phyloP scores from a whole-genome alignment of 805 yeast genomes.

The Blastobotrys peoriensis region DNA sequence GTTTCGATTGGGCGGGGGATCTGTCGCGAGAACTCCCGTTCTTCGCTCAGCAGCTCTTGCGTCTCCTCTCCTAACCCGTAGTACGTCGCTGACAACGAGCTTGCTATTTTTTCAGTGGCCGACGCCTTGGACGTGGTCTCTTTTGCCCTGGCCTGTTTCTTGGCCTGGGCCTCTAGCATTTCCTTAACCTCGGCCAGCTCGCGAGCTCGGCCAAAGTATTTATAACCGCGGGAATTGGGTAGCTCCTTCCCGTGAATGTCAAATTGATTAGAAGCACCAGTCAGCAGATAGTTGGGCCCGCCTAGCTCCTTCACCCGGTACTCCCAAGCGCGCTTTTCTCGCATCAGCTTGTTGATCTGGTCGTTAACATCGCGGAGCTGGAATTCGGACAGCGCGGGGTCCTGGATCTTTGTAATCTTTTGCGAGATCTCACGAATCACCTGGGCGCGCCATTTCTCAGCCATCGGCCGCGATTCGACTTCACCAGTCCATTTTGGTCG shows the following conservation, averaged over 20 bases:
- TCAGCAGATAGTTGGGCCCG: constrained; percentile 56
- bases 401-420: constrained; percentile 58
- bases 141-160: constrained; percentile 18
- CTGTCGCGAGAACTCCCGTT: constrained; percentile 13
- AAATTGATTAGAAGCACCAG: constrained; percentile 16
- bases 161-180: constrained; percentile 35
- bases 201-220: constrained; percentile 79
- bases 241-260: constrained; percentile 17
- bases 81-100: constrained; percentile 23
- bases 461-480: constrained; percentile 52
- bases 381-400: constrained; percentile 48
- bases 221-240: constrained; percentile 44
- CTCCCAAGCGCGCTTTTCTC: constrained; percentile 76
- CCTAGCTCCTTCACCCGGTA: constrained; percentile 62
- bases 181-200: constrained; percentile 69
- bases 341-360: constrained; percentile 55
- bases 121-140: constrained; percentile 10
- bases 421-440: constrained; percentile 58
- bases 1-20: constrained; percentile 1
- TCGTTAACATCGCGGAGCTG: constrained; percentile 73
- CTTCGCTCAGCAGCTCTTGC: constrained; percentile 17
- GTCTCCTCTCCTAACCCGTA: constrained; percentile 28
- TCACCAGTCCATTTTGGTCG: constrained; percentile 57
- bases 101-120: not conserved
- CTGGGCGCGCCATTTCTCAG: constrained; percentile 63